Conservation (phyloP, 164 flowering plant species). For the Brasenia schreberi region DNA sequence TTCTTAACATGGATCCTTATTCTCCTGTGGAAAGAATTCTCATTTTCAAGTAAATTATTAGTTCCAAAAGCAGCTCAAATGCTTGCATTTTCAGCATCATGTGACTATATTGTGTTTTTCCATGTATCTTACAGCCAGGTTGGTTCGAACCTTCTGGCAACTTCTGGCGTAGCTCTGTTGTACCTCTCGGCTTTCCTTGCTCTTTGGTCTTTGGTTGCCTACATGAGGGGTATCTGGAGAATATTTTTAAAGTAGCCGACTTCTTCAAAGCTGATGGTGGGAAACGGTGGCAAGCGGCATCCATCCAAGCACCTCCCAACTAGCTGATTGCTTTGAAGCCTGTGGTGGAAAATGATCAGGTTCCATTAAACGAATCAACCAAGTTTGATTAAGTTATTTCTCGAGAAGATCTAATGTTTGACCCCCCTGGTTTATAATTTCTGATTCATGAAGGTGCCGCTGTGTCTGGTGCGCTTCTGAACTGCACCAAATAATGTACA, state of each 20-base stretch:
- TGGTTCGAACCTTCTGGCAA: constrained; percentile 37
- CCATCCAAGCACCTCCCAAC: too few species aligned
- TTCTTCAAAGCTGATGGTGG: background rate
- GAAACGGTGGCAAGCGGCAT: background rate
- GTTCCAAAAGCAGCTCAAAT: too few species aligned
- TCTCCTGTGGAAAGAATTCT: background rate
- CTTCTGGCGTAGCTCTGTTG: constrained; percentile 61
- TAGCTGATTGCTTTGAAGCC: too few species aligned
- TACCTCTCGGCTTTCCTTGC: constrained; percentile 87
- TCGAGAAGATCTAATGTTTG: too few species aligned
- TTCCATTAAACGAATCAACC: too few species aligned
- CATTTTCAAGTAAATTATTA: too few species aligned
- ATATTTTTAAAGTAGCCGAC: constrained; percentile 45
- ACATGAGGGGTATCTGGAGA: constrained; percentile 81
- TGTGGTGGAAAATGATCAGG: too few species aligned
- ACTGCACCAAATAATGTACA: too few species aligned
- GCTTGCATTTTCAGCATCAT: background rate
- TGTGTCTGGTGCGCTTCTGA: too few species aligned
- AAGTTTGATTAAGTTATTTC: too few species aligned
- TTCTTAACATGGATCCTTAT: background rate
- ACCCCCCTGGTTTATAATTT: too few species aligned
- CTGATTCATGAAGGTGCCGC: too few species aligned
- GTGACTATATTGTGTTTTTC: constrained; percentile 3
- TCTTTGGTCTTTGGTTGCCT: constrained; percentile 75
- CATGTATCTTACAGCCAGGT: constrained; percentile 31